Base-by-base conservation (phyloP, 2,329 filamentous ascomycete species). In the Piedraia hortae region DNA sequence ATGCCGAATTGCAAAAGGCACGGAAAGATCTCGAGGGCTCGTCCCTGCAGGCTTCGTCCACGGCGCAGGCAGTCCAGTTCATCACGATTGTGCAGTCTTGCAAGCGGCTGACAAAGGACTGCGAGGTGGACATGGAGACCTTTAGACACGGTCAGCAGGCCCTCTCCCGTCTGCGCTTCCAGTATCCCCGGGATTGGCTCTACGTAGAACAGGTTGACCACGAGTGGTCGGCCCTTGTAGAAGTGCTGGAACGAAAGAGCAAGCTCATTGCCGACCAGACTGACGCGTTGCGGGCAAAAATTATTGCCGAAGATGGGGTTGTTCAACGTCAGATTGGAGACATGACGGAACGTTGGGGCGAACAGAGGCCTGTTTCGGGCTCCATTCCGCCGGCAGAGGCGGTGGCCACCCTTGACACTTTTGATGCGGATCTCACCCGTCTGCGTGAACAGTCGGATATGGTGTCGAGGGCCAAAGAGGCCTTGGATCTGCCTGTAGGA, bases 21-120 rank as follows among this genome's bases (percentile, higher is more conserved):
- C 65, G 82, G 12, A 70, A 72, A 34, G 77, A 91, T 34, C 59
- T 99, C 7, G 88, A 99, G 47, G 62, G 70, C 16, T 80, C 91
- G 41, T 82, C 75, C 12, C 62, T 93, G 19, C 82, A 93, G 43
- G 77, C 80, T 10, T 82, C 75, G 4, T 93, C 85, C 1, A 99
- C 85, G 4, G 82, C 82, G 1, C 80, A 93, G 42, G 85, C 88
- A 12, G 88, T 99, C 3, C 77, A 85, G 16, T 97, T 97, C 47
- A 97, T 99, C 41, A 97, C 88, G 1, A 80, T 82, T 24, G 85
- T 97, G 4, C 85, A 97, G 48, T 75, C 75, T 39, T 91, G 78
- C 51, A 89, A 88, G 52, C 68, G 78, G 21, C 88, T 88, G 42
- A 80, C 88, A 22, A 82, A 78, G 45, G 54, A 70, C 3, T 97